phyloP scores from a whole-genome alignment of 108 stramenopile genomes.

The Nannochloropsis salina region DNA sequence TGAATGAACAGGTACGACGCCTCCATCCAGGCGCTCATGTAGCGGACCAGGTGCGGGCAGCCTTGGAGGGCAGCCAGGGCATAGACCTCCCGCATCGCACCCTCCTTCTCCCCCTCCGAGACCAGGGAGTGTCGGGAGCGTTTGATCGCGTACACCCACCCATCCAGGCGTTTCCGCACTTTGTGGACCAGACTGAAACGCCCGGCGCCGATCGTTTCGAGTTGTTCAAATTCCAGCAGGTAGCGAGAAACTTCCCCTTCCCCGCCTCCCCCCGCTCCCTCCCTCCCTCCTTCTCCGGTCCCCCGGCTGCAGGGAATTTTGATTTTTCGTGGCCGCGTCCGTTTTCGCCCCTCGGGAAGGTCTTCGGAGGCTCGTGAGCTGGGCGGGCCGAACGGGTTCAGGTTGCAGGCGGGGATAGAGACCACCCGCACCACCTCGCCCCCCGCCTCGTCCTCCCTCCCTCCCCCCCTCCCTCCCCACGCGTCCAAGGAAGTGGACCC shows the following conservation, averaged over 20 bases:
- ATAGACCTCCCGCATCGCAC: not conserved
- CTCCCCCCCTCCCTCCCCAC: not conserved
- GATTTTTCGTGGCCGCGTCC: not conserved
- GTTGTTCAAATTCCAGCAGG: not conserved
- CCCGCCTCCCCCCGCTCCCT: not conserved
- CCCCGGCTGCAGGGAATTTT: not conserved
- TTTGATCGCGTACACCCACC: not conserved
- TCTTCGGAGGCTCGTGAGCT: not conserved
- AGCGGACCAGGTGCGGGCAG: not conserved
- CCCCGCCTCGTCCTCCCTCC: not conserved
- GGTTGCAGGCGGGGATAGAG: not conserved
- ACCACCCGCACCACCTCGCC: not conserved
- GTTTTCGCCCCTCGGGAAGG: not conserved
- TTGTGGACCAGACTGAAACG: not conserved
- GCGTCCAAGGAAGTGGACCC: not conserved
- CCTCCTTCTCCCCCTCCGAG: not conserved
- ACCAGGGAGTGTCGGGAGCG: not conserved
- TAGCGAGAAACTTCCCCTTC: not conserved
- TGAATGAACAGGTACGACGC: not conserved
- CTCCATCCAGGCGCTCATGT: conserved; percentile 23
- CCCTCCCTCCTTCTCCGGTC: not conserved
- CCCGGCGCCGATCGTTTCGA: not conserved
- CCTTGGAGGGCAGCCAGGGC: conserved; percentile 13
- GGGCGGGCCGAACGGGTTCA: not conserved
- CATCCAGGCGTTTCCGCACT: not conserved